Evolutionary conservation across 345 rosid species (phyloP).

Genomic region (Eucalyptus albens): DNA sequence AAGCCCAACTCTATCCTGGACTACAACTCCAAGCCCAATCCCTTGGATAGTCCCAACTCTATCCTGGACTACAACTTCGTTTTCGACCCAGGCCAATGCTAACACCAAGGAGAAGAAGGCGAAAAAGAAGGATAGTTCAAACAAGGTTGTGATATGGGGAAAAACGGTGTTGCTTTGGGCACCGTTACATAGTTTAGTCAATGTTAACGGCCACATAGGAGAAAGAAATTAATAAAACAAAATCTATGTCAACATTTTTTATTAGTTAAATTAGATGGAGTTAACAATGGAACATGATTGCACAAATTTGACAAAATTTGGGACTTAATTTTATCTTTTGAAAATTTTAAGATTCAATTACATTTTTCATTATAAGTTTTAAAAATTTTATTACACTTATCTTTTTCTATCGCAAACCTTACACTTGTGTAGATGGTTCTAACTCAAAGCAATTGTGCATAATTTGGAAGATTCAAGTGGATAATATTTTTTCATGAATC

Average conservation of each 20-base stretch:
- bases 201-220: accelerated
- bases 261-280: background rate
- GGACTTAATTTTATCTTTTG: background rate
- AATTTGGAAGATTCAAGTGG: too few relatives aligned
- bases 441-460: too few relatives aligned
- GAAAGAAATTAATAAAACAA: background rate
- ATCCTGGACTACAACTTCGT: background rate
- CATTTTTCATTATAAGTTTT: background rate
- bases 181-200: background rate
- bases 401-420: background rate
- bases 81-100: background rate
- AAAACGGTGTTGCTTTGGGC: background rate
- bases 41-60: too few relatives aligned
- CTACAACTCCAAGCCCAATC: too few relatives aligned
- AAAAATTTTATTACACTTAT: background rate
- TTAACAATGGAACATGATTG: background rate
- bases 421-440: too few relatives aligned
- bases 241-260: background rate
- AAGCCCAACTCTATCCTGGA: background rate
- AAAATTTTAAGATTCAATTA: background rate
- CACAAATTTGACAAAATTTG: background rate
- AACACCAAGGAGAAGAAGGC: background rate
- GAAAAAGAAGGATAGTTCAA: background rate
- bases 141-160: background rate
- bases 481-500: too few relatives aligned